A percentile compares a stretch with the other conserved stretches of the same genome.
phyloP scores from a whole-genome alignment of 768 basidiomycete species.

The Floccularia luteovirens region DNA sequence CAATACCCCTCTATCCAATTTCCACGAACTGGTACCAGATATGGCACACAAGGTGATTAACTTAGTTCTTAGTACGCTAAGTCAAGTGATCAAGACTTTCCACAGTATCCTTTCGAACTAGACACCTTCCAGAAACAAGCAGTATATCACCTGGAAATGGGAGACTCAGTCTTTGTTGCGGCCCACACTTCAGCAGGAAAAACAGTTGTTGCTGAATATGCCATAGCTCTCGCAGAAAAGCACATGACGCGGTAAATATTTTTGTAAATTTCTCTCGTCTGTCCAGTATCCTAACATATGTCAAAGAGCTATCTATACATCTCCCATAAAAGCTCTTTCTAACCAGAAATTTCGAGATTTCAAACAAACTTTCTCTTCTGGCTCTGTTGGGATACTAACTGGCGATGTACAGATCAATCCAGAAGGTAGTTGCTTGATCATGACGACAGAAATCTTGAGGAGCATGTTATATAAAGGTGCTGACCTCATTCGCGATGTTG shows the following conservation, averaged over 20 bases:
- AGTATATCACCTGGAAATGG: slow-evolving; percentile 94
- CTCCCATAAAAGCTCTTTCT: slow-evolving; percentile 96
- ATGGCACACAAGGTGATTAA: slow-evolving; percentile 83
- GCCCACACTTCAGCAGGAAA: slow-evolving; percentile 99
- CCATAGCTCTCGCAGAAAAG: slow-evolving; percentile 91
- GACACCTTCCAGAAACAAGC: slow-evolving; percentile 99
- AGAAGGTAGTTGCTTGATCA: slow-evolving; percentile 93
- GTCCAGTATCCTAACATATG: slow-evolving; percentile 6
- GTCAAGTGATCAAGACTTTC: background rate
- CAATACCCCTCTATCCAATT: slow-evolving; percentile 83
- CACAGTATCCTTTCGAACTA: slow-evolving; percentile 94
- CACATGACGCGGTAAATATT: slow-evolving; percentile 90
- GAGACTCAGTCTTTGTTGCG: slow-evolving; percentile 98
- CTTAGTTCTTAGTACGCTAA: background rate
- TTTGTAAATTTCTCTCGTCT: background rate
- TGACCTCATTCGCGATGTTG: slow-evolving; percentile 96
- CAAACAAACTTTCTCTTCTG: slow-evolving; percentile 89
- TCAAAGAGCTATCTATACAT: slow-evolving; percentile 94
- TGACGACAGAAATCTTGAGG: slow-evolving; percentile 96
- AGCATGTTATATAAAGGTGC: slow-evolving; percentile 99
- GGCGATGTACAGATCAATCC: slow-evolving; percentile 99
- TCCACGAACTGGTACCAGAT: slow-evolving; percentile 87
- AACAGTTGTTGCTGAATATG: slow-evolving; percentile 98
- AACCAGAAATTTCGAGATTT: slow-evolving; percentile 99
- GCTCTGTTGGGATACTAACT: slow-evolving; percentile 91